Conservation (phyloP, 1,139 yeast species). For the Arxiozyma heterogenica region DNA sequence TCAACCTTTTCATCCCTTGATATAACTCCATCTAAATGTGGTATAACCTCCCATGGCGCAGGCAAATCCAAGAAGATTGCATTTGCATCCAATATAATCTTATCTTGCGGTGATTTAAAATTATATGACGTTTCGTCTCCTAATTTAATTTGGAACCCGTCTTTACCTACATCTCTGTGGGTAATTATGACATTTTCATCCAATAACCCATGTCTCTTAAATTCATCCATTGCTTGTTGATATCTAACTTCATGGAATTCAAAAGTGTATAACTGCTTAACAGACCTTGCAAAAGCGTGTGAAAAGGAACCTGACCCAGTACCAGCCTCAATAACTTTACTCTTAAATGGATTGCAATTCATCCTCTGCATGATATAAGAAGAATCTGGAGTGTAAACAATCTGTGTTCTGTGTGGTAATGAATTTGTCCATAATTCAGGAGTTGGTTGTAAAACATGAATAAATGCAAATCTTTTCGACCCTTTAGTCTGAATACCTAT, state of each 20-base stretch:
- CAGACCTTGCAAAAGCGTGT: slow-evolving; percentile 82
- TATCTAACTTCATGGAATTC: slow-evolving; percentile 88
- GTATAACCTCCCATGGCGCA: slow-evolving; percentile 94
- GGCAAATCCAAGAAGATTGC: slow-evolving; percentile 87
- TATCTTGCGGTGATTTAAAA: slow-evolving; percentile 11
- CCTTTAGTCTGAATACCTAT: slow-evolving; percentile 64
- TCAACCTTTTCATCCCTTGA: slow-evolving; percentile 47
- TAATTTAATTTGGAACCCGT: slow-evolving; percentile 58
- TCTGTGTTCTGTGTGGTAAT: slow-evolving; percentile 94
- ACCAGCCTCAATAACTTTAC: slow-evolving; percentile 89
- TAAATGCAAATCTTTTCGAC: slow-evolving; percentile 52
- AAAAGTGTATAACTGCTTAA: slow-evolving; percentile 71
- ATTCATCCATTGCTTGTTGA: slow-evolving; percentile 68
- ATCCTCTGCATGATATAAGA: slow-evolving; percentile 80
- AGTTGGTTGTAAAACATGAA: slow-evolving; percentile 81
- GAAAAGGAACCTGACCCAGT: slow-evolving; percentile 96
- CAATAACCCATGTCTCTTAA: slow-evolving; percentile 58
- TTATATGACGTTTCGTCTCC: slow-evolving; percentile 30
- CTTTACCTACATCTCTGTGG: slow-evolving; percentile 86
- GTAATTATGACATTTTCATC: slow-evolving; percentile 49
- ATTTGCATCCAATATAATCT: slow-evolving; percentile 43
- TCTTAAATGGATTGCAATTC: slow-evolving; percentile 54
- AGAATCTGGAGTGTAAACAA: slow-evolving; percentile 93
- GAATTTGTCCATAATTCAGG: slow-evolving; percentile 95
- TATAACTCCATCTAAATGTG: slow-evolving; percentile 55